Percentiles rank a stretch among this genome's conserved stretches.
These are phyloP conservation scores for Pseudogymnoascus sp. DNA, from an alignment of 2,329 filamentous ascomycete genomes.

Conservation along the genomic window DNA sequence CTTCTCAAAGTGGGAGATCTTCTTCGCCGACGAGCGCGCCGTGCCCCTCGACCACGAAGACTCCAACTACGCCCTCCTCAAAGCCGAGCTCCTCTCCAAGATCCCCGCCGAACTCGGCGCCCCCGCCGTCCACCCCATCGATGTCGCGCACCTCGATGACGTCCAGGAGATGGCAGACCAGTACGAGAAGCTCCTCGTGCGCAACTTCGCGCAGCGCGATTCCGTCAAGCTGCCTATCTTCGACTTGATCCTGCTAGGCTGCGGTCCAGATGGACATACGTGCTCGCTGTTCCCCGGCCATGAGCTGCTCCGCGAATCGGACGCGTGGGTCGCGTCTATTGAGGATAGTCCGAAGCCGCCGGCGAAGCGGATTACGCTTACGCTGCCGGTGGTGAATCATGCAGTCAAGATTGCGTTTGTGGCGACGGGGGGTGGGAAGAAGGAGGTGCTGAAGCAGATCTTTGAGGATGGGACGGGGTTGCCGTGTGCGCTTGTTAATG, in stretches of 20 bases:
- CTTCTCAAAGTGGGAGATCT: conserved; percentile 91
- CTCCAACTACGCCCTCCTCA: conserved; percentile 87
- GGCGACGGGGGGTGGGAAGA: conserved; percentile 82
- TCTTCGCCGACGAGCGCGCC: conserved; percentile 95
- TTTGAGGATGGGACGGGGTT: conserved; percentile 72
- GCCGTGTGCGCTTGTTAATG: conserved; percentile 83
- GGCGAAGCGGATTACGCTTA: conserved; percentile 81
- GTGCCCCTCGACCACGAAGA: conserved; percentile 87
- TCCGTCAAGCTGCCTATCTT: conserved; percentile 93
- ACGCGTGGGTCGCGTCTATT: conserved; percentile 88
- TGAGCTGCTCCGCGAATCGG: conserved; percentile 72
- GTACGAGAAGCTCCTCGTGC: conserved; percentile 84
- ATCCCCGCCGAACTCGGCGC: conserved; percentile 57
- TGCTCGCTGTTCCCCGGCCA: conserved; percentile 94
- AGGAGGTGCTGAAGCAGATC: conserved; percentile 84
- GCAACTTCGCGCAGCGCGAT: conserved; percentile 81
- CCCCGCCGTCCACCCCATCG: conserved; percentile 73
- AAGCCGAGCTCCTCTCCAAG: conserved; percentile 81
- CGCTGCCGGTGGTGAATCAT: conserved; percentile 82
- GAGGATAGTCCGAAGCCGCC: conserved; percentile 94
- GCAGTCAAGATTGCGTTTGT: conserved; percentile 84
- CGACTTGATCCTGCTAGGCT: conserved; percentile 86
- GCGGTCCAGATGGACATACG: conserved; percentile 92
- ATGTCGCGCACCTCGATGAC: conserved; percentile 59
- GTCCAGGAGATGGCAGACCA: conserved; percentile 86